Evolutionary conservation across 2,329 filamentous ascomycete species (phyloP), one percentile per base, ranked within the genome.

Genomic region (Ceratocystis lukuohia): DNA sequence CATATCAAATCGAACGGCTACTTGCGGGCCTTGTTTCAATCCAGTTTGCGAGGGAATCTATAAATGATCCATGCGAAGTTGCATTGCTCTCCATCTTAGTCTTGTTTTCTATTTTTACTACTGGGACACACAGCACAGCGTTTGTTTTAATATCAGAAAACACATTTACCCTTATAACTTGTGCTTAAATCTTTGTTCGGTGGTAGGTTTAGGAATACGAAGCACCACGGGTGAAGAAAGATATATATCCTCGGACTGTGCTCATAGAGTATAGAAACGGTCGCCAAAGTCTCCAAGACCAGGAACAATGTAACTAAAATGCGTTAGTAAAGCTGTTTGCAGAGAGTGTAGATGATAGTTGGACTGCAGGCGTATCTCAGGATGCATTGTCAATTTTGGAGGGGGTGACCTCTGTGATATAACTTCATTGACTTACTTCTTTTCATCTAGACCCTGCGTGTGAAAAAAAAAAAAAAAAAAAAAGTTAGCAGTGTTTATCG

Each of bases 231-330:
- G 15, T 12, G 10, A 17, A 20, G 15, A 25, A 12, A 20, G 22
- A 33, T 25, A 20, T 65, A 10, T 22, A 20, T 65, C 15, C 1
- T 5, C 3, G 6, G 45, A 61, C 20, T 37, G 37, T 12, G 10
- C 48, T 53, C 61, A 67, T 8, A 64, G 62, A 66, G 93, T 96
- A 76, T 96, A 97, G 77, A 94, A 97, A 70, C 93, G 83, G 75
- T 97, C 93, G 68, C 93, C 93, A 76, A 97, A 97, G 75, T 97
- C 93, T 70, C 93, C 93, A 20, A 97, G 81, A 33, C 93, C 93
- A 33, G 93, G 93, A 65, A 96, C 85, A 73, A 97, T 97, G 75
- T 96, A 97, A 76, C 93, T 97, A 20, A n/a, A 62, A 37, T 1
- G 62, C 33, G 64, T 65, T 63, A 65, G 66, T 37, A 12, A 20